Percentiles rank a stretch among this genome's conserved stretches.
phyloP scores from a whole-genome alignment of 164 flowering plant species.

The Tetrastigma voinierianum region DNA sequence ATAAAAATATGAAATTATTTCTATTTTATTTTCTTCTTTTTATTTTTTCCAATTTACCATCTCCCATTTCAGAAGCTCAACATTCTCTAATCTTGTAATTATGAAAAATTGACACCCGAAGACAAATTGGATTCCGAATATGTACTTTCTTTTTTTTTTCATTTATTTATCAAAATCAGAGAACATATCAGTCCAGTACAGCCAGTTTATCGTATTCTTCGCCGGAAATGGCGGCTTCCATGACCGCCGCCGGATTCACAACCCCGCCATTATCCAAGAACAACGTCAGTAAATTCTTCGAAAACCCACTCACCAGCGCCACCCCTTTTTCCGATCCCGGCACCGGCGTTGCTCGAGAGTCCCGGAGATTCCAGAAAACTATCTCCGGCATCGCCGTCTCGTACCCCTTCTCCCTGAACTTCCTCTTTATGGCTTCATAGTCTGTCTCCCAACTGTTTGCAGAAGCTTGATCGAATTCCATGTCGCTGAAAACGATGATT shows the following conservation, averaged over 20 bases:
- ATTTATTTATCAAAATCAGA: too few species aligned
- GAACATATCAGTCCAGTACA: too few species aligned
- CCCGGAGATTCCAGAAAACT: slow-evolving; percentile 21
- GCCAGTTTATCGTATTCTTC: slow-evolving; percentile 19
- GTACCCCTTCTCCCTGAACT: slow-evolving; percentile 32
- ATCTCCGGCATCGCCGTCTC: slow-evolving; percentile 20
- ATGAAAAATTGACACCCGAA: too few species aligned
- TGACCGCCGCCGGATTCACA: not conserved
- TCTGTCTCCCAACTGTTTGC: slow-evolving; percentile 49
- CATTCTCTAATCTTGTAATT: too few species aligned
- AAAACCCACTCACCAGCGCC: slow-evolving; percentile 19
- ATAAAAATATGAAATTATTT: too few species aligned
- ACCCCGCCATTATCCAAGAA: slow-evolving; percentile 10
- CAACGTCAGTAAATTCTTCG: slow-evolving; percentile 14
- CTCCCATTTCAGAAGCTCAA: too few species aligned
- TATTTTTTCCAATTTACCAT: too few species aligned
- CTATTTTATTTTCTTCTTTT: too few species aligned
- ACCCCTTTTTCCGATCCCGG: slow-evolving; percentile 6
- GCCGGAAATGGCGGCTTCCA: not conserved
- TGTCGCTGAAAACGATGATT: slow-evolving; percentile 60
- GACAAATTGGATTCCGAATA: too few species aligned
- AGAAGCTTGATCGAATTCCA: slow-evolving; percentile 59
- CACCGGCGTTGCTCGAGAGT: slow-evolving; percentile 14
- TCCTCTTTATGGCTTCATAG: slow-evolving; percentile 37
- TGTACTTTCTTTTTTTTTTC: too few species aligned